These are phyloP conservation scores for Sordariomycetes sp. DNA, from an alignment of 2,329 filamentous ascomycete species.

Conservation along the genomic window DNA sequence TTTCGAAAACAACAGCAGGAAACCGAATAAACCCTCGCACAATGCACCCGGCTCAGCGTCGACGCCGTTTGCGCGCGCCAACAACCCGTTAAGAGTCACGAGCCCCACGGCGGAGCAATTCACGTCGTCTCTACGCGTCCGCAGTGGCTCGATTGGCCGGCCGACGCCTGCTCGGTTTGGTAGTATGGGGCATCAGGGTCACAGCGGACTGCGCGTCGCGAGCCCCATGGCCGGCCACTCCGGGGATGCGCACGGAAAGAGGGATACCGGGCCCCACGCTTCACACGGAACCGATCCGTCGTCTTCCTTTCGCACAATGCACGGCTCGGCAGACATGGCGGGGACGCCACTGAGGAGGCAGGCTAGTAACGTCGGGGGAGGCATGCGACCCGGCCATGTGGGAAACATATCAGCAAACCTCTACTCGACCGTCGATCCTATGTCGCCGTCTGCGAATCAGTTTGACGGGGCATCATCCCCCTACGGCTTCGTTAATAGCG, in stretches of 20 bases:
- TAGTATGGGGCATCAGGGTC: constrained; percentile 2
- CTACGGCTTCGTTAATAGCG: neutral
- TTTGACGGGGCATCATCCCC: neutral
- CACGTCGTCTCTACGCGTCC: constrained; percentile 1
- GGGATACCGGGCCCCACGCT: neutral
- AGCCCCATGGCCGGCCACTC: neutral
- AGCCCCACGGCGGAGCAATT: constrained; percentile 4
- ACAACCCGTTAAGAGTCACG: neutral
- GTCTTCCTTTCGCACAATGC: neutral
- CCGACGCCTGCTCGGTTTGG: constrained; percentile 1
- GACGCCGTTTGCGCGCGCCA: constrained; percentile 4
- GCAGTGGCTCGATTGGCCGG: constrained; percentile 2
- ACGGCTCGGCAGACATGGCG: constrained; percentile 1
- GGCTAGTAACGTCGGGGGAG: neutral
- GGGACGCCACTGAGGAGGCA: neutral
- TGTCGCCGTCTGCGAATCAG: neutral
- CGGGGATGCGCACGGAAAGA: neutral
- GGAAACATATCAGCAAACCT: neutral
- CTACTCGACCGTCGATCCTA: neutral
- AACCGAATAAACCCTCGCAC: constrained; percentile 3
- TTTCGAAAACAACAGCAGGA: constrained; percentile 6
- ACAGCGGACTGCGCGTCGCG: constrained; percentile 3
- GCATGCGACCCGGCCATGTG: neutral
- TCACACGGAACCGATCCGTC: neutral
- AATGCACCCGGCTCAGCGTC: constrained; percentile 1